Percentiles rank a stretch among this genome's conserved stretches.
These are phyloP conservation scores for Cytospora paraplurivora DNA, from an alignment of 2,329 filamentous ascomycete species.

Conservation along the genomic window DNA sequence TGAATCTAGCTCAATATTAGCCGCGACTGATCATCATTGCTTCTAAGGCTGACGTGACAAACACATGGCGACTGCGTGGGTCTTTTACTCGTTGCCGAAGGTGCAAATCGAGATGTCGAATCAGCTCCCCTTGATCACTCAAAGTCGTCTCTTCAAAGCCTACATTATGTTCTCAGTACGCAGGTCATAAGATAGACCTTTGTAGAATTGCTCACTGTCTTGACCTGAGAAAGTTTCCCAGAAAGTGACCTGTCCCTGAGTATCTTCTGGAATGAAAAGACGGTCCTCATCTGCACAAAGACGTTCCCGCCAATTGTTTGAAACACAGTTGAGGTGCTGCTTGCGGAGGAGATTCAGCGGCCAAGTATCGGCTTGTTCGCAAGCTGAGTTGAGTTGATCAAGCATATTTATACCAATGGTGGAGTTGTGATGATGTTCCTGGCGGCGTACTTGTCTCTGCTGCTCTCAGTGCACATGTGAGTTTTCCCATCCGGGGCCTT, in stretches of 20 bases:
- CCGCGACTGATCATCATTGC: neutral
- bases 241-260: neutral
- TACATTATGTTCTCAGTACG: neutral
- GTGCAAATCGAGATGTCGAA: neutral
- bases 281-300: neutral
- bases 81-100: neutral
- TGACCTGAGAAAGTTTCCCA: conserved; percentile 2
- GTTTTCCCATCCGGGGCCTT: no score
- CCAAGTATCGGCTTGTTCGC: conserved; percentile 5
- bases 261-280: neutral
- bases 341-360: conserved; percentile 9
- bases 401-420: neutral
- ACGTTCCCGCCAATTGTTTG: neutral
- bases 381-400: conserved; percentile 11
- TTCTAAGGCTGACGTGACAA: neutral
- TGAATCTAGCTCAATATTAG: neutral
- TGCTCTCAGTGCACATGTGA: no score
- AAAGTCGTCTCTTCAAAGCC: neutral
- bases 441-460: neutral
- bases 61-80: conserved; percentile 9
- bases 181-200: rapidly evolving
- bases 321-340: conserved; percentile 2
- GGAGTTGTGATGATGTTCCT: neutral
- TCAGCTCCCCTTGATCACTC: neutral
- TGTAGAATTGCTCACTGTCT: neutral